phyloP scores from a whole-genome alignment of 208 protist species.

The Entamoeba invadens region DNA sequence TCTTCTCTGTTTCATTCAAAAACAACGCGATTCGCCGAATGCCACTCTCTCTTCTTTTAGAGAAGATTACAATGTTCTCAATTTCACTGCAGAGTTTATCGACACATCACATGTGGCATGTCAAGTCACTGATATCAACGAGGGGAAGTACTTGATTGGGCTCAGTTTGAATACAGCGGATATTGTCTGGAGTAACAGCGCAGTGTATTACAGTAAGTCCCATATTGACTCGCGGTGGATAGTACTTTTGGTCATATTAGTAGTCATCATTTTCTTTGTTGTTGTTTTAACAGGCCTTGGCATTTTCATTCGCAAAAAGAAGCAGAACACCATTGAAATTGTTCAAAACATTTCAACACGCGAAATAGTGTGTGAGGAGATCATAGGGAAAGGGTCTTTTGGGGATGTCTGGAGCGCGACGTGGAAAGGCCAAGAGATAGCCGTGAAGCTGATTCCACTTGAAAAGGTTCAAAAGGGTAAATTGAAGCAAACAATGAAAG shows the following conservation, averaged over 20 bases:
- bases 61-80: no score
- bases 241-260: no score
- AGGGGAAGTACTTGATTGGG: neutral
- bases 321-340: no score
- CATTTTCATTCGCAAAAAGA: no score
- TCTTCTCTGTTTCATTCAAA: neutral
- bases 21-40: no score
- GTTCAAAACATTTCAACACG: neutral
- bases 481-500: constrained; percentile 29
- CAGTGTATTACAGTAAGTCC: no score
- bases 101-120: neutral
- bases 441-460: constrained; percentile 17
- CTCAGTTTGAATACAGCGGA: neutral
- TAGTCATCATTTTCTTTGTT: no score
- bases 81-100: neutral
- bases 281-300: no score
- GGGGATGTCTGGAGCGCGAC: neutral
- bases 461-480: constrained; percentile 7
- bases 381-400: constrained; percentile 18
- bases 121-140: neutral
- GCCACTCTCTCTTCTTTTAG: no score
- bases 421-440: constrained; percentile 28
- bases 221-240: no score
- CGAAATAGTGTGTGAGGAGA: neutral
- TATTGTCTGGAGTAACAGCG: no score